These are phyloP conservation scores for Bassia scoparia DNA, from an alignment of 148 eudicot species.

Conservation along the genomic window DNA sequence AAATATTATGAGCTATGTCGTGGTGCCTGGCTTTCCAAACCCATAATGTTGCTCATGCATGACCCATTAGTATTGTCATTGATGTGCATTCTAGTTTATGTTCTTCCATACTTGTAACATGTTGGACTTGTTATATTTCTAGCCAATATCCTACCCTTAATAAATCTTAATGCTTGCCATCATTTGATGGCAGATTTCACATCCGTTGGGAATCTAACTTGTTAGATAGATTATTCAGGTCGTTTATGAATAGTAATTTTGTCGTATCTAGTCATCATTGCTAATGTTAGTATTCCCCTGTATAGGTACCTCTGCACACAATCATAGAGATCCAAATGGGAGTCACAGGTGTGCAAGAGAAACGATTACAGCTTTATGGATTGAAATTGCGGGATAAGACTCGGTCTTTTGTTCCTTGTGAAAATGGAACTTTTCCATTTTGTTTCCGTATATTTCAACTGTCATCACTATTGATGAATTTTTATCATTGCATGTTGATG, in stretches of 20 bases:
- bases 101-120: no score
- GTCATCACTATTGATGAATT: background rate
- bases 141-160: no score
- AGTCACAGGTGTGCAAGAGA: conserved; percentile 96
- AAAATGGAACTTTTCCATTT: background rate
- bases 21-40: no score
- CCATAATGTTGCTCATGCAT: no score
- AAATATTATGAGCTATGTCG: no score
- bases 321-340: conserved; percentile 99
- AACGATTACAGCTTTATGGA: conserved; percentile 96
- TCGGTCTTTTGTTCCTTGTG: background rate
- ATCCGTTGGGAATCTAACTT: background rate
- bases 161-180: no score
- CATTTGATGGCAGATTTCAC: no score
- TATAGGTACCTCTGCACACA: conserved; percentile 97
- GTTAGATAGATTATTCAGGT: background rate
- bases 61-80: no score
- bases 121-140: no score
- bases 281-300: conserved; percentile 12
- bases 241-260: background rate
- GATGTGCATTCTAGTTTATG: no score
- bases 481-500: background rate
- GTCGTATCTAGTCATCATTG: background rate
- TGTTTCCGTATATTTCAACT: background rate
- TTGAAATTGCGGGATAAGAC: no score